Base-by-base conservation (phyloP, 2,329 filamentous ascomycete genomes). In the Aspergillus terreus region DNA sequence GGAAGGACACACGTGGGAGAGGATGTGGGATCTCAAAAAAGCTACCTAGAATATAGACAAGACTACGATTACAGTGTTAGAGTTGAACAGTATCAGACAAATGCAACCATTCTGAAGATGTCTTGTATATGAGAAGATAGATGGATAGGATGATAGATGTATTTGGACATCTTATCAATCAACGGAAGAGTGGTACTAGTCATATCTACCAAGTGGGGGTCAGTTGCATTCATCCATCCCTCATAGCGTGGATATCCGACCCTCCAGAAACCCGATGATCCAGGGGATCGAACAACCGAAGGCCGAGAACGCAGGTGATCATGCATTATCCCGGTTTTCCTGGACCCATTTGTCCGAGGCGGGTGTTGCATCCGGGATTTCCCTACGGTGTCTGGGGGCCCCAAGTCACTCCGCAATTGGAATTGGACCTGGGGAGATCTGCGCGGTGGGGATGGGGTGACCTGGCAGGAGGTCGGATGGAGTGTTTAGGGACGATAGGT, bases 21-120 rank as follows among this genome's bases (percentile, higher is more conserved):
- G 36, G 17, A 23, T 23, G 44, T 30, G 47, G 49, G 50, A 43
- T 47, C 38, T 43, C 44, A 46, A 59, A 58, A 59, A 57, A 51
- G 19, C 19, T 19, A 19, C 19, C 51, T 61, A 59, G 55, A 59
- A 51, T 56, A 61, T 60, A 58, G 57, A 59, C 50, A 52, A 45
- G 35, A 38, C 41, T 56, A 49, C 40, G 44, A 52, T 54, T 47
- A 46, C 48, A 49, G 40, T 42, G n/a, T 42, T 42, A 42, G 40
- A 42, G 15, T 42, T 42, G 15, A 42, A 19, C 17, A 19, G 15
- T 17, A 12, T 42, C 17, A 19, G 15, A 5, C 19, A 12, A 12
- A 19, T 42, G 15, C 15, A 38, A 38, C 14, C 23, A 23, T 38
- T 38, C 17, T 6, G 17, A 23, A 23, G n/a, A 17, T 17, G 35